These are phyloP conservation scores for Paecilomyces fulvus DNA, from an alignment of 2,329 filamentous ascomycete genomes.

Conservation along the genomic window DNA sequence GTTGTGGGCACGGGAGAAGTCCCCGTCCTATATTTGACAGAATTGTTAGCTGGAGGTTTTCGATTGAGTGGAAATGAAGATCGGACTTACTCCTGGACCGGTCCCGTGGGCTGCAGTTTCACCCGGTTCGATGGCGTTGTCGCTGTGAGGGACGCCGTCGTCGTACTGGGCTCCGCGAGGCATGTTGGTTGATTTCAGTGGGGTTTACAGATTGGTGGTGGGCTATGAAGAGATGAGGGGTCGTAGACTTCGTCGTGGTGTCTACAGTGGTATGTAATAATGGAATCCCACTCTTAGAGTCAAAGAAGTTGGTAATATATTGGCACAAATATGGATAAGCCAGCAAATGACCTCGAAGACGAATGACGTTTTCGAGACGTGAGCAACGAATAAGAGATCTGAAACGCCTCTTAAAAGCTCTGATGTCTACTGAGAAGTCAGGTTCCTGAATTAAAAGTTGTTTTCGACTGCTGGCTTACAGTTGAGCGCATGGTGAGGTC, in stretches of 20 bases:
- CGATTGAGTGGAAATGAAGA: not conserved
- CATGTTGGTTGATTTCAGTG: constrained; percentile 20
- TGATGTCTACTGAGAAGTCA: not conserved
- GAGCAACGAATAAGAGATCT: not conserved
- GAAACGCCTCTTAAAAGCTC: not conserved
- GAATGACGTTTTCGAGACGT: not conserved
- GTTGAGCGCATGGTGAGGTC: not conserved
- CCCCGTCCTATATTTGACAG: constrained; percentile 3
- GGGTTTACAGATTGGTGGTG: not conserved
- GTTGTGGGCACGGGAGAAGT: constrained; percentile 22
- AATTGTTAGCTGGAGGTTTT: not conserved
- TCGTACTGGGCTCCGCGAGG: constrained; percentile 34
- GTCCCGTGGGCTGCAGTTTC: constrained; percentile 27
- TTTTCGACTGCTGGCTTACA: not conserved
- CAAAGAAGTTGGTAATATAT: not conserved
- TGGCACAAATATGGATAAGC: not conserved
- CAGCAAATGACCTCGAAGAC: not conserved
- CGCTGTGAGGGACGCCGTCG: constrained; percentile 27
- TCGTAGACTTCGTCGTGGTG: too few relatives aligned
- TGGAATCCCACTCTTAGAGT: not conserved
- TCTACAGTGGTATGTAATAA: not conserved
- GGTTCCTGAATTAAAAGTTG: not conserved
- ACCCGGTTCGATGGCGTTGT: constrained; percentile 30
- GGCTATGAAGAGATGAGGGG: not conserved
- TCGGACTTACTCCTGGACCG: constrained; percentile 19